A percentile compares a stretch with the other conserved stretches of the same genome.
These are phyloP conservation scores for Conticribra weissflogii DNA, from an alignment of 108 stramenopile species.

Conservation along the genomic window DNA sequence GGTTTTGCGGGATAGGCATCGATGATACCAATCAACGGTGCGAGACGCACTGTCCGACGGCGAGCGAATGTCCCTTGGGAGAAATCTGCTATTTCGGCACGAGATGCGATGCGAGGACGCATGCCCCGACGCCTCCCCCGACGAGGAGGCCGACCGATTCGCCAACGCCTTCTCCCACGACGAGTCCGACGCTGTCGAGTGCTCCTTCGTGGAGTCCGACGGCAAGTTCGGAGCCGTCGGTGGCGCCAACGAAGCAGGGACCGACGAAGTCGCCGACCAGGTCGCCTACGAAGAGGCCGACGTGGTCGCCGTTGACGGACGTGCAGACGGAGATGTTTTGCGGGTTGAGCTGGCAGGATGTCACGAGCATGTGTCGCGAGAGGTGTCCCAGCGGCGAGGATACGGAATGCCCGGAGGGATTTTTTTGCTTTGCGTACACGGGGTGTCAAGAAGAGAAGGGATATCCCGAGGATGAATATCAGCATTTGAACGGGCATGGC, in stretches of 20 bases:
- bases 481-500: too few species aligned
- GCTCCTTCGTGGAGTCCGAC: too few species aligned
- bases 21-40: conserved; percentile 30
- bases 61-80: conserved; percentile 31
- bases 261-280: neutral
- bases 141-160: conserved; percentile 22
- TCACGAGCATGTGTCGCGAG: conserved; percentile 7
- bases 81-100: conserved; percentile 43
- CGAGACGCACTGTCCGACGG: conserved; percentile 28
- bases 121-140: conserved; percentile 32
- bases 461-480: conserved; percentile 37
- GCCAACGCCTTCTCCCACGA: conserved; percentile 10
- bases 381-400: conserved; percentile 18
- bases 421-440: conserved; percentile 37
- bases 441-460: conserved; percentile 45
- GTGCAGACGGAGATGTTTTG: conserved; percentile 1
- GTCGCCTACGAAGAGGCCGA: neutral
- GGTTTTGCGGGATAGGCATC: conserved; percentile 40
- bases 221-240: neutral
- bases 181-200: neutral
- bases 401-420: conserved; percentile 33
- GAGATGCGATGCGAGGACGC: conserved; percentile 30
- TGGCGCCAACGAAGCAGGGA: neutral
- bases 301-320: neutral
- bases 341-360: conserved; percentile 18